Evolutionary conservation across 257 asterid genomes (phyloP).

Genomic region (Rhazya stricta): DNA sequence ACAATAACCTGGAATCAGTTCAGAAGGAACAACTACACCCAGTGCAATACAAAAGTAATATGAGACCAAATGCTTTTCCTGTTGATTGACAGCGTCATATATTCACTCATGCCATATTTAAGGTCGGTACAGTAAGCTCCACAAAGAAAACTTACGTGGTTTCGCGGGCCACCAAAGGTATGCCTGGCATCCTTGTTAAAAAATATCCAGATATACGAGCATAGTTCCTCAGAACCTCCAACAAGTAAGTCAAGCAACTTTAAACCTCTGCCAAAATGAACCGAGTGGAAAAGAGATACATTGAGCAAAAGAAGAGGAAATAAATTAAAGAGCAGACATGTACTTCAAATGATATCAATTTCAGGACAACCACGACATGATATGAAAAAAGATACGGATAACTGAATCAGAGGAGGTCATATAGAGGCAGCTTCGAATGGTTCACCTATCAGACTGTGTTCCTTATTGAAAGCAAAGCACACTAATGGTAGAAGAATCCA

Average conservation of each 20-base stretch:
- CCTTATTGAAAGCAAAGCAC: neutral
- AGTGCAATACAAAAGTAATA: neutral
- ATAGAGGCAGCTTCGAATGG: neutral
- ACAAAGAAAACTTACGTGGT: conserved; percentile 54
- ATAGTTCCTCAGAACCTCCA: conserved; percentile 28
- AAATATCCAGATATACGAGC: conserved; percentile 24
- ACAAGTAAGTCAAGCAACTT: conserved; percentile 9
- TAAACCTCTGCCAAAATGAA: conserved; percentile 22
- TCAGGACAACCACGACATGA: neutral
- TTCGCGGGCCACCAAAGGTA: conserved; percentile 85
- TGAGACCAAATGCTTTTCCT: neutral
- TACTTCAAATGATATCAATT: neutral
- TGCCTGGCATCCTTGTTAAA: conserved; percentile 79
- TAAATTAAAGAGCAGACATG: neutral
- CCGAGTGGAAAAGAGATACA: neutral
- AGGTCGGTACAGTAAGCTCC: neutral
- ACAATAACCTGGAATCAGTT: neutral
- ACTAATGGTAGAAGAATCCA: neutral
- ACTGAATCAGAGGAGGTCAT: neutral
- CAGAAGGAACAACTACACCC: neutral
- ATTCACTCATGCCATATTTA: neutral
- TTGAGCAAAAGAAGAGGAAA: neutral
- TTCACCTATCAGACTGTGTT: neutral
- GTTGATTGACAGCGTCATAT: neutral
- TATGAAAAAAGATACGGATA: neutral